phyloP scores from a whole-genome alignment of 192 early-diverging fungal species.

The Podila clonocystis region DNA sequence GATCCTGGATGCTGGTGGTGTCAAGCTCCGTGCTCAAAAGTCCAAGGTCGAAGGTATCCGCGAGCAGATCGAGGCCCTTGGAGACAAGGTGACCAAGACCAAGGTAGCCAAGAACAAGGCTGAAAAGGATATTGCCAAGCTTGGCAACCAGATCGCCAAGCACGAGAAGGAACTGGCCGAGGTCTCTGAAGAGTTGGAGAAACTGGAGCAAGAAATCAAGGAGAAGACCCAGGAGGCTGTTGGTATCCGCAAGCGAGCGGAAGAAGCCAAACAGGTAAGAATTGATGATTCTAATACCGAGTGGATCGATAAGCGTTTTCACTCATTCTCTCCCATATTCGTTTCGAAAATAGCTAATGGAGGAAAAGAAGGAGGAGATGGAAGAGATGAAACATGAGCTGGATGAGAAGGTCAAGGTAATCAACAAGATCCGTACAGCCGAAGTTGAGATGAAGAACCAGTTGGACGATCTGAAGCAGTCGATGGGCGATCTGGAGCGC shows the following conservation, averaged over 20 bases:
- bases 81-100: slow-evolving; percentile 78
- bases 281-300: not conserved
- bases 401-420: slow-evolving; percentile 69
- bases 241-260: slow-evolving; percentile 52
- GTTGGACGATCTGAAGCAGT: slow-evolving; percentile 72
- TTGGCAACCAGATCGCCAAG: slow-evolving; percentile 70
- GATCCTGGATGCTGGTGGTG: slow-evolving; percentile 92
- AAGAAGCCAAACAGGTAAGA: slow-evolving; percentile 59
- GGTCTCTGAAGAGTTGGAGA: slow-evolving; percentile 67
- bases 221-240: slow-evolving; percentile 60
- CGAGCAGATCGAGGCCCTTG: slow-evolving; percentile 76
- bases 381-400: slow-evolving; percentile 72
- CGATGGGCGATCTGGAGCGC: slow-evolving; percentile 65
- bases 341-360: slow-evolving; percentile 55
- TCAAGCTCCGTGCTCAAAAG: slow-evolving; percentile 87
- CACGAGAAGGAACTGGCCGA: slow-evolving; percentile 73
- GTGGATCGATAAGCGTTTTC: not conserved
- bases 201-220: slow-evolving; percentile 69
- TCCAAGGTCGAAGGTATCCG: slow-evolving; percentile 82
- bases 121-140: slow-evolving; percentile 78
- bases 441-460: slow-evolving; percentile 76
- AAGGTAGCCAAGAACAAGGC: slow-evolving; percentile 78
- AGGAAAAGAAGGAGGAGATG: slow-evolving; percentile 75
- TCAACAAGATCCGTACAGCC: slow-evolving; percentile 72
- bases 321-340: not conserved